Base-by-base conservation (phyloP, 352 stramenopile genomes). In the Phytophthora pluvialis region DNA sequence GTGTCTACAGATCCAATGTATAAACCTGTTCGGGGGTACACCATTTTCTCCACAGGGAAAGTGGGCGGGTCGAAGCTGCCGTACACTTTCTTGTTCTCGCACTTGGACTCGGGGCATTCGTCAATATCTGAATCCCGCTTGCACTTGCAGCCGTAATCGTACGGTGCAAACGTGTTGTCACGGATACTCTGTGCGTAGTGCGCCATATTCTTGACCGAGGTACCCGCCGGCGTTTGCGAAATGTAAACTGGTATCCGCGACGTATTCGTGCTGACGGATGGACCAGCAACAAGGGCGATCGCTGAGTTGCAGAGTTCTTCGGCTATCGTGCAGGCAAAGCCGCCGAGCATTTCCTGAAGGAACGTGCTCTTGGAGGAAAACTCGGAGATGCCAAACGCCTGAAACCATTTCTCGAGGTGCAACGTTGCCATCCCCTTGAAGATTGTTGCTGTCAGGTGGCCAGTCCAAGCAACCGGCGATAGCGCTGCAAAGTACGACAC, bases 121-220 rank as follows among this genome's bases (percentile, higher is more conserved):
- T 53, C 42, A 31, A 82, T 61, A 11, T 59, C 56, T 4, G 67
- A 65, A 13, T 58, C 36, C 9, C 39, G 21, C 0, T 67, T 56
- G 48, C 77, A 86, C 15, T 60, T 42, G 59, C 77, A 87, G 16
- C 78, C 78, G 44, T 85, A 87, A 69, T 87, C 75, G 42, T 78
- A 87, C 18, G 59, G 52, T 16, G 68, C 70, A 52, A 83, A 87
- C 0, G 71, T 80, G 25, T 80, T 60, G 47, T 73, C 71, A 26
- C 78, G 75, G 54, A 87, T 83, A 51, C 51, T 63, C 43, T 87
- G 78, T 16, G 75, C 75, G 47, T 73, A 87, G 38, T 87, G 75
- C 8, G 55, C 78, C 45, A 87, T 65, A 54, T 83, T 87, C 63
- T 87, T 87, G 26, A 85, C 75, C 0, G 75, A 85, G 6, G 73